Evolutionary conservation across 148 eudicot species (phyloP), one percentile per base, ranked within the genome.

Genomic region (Vaccinium myrtillus): DNA sequence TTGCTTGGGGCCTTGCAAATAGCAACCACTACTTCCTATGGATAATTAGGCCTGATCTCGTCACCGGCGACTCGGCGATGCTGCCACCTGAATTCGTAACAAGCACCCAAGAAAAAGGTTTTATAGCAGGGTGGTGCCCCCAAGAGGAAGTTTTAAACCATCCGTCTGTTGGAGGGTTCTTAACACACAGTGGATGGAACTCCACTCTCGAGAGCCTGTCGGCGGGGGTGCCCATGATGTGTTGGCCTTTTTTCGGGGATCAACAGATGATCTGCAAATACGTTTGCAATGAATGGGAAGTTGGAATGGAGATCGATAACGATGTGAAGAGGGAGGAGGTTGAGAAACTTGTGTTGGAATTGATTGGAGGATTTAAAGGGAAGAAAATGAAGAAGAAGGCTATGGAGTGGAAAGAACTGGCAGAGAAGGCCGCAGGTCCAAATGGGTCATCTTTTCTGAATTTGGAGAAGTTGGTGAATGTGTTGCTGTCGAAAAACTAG

Each of bases 1-100:
- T 70, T 82, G 84, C 84, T 50, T 82, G 78, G 77, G 84, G 84
- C 13, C 84, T 82, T 30, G 84, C 84, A 19, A 82, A 71, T 51
- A 51, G 63, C 51, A 82, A 82, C 46, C 78, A 82, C 43, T 23
- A 70, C 65, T 82, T 82, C 49, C 46, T 82, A 9, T 82, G 77
- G 84, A 51, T 82, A 15, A 71, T 82, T 53, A 71, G 84, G 71
- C 78, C 84, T 71, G 78, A 82, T 82, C 19, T 82, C 4, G 78
- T 70, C 7, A 82, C 10, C 12, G 84, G 84, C 1, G 59, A 70
- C 7, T 70, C 65, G 8, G 78, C 84, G 1, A 51, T 69, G 6
- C 30, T 82, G 49, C 78, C 84, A 27, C 65, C 77, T 14, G 84
- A 82, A 21, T 82, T 82, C 56, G 6, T 12, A 23, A 53, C 18